phyloP scores from a whole-genome alignment of 495 filamentous ascomycete genomes.

The Coniosporium apollinis region DNA sequence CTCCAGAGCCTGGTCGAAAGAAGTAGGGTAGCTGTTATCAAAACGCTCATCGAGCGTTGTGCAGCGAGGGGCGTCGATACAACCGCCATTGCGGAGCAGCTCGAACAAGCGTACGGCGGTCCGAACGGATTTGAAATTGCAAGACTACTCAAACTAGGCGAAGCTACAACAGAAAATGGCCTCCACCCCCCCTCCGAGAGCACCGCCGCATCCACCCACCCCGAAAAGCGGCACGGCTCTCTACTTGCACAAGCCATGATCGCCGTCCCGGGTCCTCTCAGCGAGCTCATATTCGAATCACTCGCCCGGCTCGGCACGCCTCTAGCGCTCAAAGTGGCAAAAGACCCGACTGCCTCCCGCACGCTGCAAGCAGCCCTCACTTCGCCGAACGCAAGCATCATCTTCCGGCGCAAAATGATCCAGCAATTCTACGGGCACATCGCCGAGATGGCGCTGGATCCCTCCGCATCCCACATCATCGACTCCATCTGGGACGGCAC shows the following conservation, averaged over 20 bases:
- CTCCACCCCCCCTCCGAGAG: background rate
- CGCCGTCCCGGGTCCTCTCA: constrained; percentile 36
- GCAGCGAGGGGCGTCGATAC: constrained; percentile 47
- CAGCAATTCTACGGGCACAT: constrained; percentile 41
- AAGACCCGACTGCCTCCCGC: constrained; percentile 46
- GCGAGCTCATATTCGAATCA: constrained; percentile 39
- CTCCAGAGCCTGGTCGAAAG: constrained; percentile 53
- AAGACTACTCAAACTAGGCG: constrained; percentile 30
- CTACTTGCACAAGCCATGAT: constrained; percentile 52
- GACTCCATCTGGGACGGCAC: constrained; percentile 59
- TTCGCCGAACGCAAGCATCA: constrained; percentile 35
- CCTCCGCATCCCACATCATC: constrained; percentile 60
- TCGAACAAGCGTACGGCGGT: constrained; percentile 39
- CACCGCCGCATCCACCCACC: constrained; percentile 5
- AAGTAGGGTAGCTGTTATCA: constrained; percentile 59
- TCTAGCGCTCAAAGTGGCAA: constrained; percentile 32
- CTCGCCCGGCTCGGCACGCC: constrained; percentile 27
- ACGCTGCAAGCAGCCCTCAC: constrained; percentile 55
- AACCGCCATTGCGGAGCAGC: constrained; percentile 38
- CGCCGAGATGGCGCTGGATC: constrained; percentile 48
- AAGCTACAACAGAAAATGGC: constrained; percentile 13
- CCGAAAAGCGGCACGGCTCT: constrained; percentile 44
- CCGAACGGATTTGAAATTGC: constrained; percentile 21
- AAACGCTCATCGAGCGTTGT: constrained; percentile 69
- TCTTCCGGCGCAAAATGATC: constrained; percentile 45